Evolutionary conservation across 2,329 filamentous ascomycete species (phyloP), one percentile per base, ranked within the genome.

Genomic region (Cladosporium sp.): DNA sequence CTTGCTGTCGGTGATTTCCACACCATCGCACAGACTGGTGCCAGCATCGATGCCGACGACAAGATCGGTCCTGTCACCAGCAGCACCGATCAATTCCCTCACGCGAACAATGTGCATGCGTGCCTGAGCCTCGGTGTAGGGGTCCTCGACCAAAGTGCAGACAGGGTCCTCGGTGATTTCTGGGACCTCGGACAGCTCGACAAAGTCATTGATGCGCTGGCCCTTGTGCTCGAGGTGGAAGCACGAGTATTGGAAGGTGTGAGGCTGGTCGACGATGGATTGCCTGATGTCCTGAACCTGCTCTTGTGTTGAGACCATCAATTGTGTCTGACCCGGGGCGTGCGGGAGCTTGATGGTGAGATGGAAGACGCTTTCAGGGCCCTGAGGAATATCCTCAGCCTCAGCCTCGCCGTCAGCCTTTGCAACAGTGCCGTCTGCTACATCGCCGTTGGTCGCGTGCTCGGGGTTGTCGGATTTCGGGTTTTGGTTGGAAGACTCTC

Each of bases 41-140:
- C 93, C 95, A 1, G 93, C 85, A 49, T 88, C 78, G 52, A 96
- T 83, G 54, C 93, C 93, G 61, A 95, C 86, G 38, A 95, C 79
- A 50, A 85, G 83, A 68, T 97, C 93, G 49, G 89, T 86, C 54
- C 91, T 85, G 69, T 96, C 84, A 37, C 90, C 90, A 37, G 92
- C 85, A 61, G 92, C 92, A 43, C 93, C 93, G 61, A 99, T 90
- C 58, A 99, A 80, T 67, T 99, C 93, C 56, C 93, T 82, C 55
- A 96, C 86, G 58, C 93, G 82, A 47, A 99, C 83, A 57, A 97
- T 76, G 71, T 99, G 93, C 77, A 99, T 87, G 58, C 95, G 85
- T 24, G 93, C 92, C 73, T 99, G 93, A 75, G 96, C 97, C 75
- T 99, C 93, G 38, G 89, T 99, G 70, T 99, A 99, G 40, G 95